These are phyloP conservation scores for Talaromyces albobiverticillius DNA, from an alignment of 2,329 filamentous ascomycete genomes.

Conservation along the genomic window DNA sequence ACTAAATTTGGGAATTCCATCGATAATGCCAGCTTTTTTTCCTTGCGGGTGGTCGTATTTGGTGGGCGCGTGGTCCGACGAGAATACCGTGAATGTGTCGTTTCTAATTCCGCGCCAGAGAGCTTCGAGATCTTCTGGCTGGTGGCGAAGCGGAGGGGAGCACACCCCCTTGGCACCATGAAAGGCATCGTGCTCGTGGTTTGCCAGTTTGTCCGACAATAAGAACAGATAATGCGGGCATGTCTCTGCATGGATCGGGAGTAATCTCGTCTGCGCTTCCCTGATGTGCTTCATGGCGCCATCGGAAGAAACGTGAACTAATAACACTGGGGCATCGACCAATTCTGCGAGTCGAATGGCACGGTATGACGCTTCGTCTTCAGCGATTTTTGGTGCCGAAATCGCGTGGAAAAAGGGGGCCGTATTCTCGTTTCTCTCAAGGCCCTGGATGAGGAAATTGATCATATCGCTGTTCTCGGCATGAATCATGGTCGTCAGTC, in stretches of 20 bases:
- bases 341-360: constrained; percentile 51
- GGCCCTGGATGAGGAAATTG: constrained; percentile 31
- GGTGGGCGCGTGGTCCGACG: constrained; percentile 47
- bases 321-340: constrained; percentile 50
- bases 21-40: constrained; percentile 9
- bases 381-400: constrained; percentile 39
- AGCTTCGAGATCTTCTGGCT: constrained; percentile 47
- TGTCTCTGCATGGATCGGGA: constrained; percentile 57
- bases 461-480: constrained; percentile 49
- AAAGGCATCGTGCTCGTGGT: constrained; percentile 29
- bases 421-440: constrained; percentile 33
- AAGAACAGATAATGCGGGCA: constrained; percentile 60
- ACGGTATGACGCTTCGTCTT: constrained; percentile 48
- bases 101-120: constrained; percentile 54
- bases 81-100: constrained; percentile 55
- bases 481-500: constrained; percentile 38
- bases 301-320: constrained; percentile 53
- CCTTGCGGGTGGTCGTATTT: constrained; percentile 20
- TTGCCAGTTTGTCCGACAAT: constrained; percentile 47
- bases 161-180: constrained; percentile 55
- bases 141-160: constrained; percentile 50
- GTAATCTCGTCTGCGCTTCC: constrained; percentile 48
- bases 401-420: constrained; percentile 44
- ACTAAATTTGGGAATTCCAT: constrained; percentile 10
- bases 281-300: constrained; percentile 50